phyloP scores from a whole-genome alignment of 441 rosid genomes.

The Flueggea neowawraea region DNA sequence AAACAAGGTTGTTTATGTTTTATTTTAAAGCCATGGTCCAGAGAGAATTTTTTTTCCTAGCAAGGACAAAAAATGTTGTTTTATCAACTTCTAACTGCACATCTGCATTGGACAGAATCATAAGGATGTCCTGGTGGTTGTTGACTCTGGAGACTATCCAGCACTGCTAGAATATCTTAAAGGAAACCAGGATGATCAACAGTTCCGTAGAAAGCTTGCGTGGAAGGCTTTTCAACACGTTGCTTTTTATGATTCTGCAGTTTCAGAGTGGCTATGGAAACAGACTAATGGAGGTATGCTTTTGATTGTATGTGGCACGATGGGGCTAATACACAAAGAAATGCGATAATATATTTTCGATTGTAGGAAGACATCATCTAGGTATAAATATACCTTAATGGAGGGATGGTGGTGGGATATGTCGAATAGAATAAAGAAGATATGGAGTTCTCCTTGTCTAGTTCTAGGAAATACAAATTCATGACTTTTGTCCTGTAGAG shows the following conservation, averaged over 20 bases:
- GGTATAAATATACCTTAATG: too few relatives aligned
- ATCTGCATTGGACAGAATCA: constrained; percentile 59
- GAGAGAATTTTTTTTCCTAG: too few relatives aligned
- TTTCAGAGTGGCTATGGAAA: constrained; percentile 96
- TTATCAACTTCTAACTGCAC: neutral
- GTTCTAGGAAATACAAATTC: neutral
- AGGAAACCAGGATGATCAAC: constrained; percentile 59
- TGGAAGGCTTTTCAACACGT: constrained; percentile 91
- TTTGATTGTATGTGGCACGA: too few relatives aligned
- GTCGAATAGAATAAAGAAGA: neutral
- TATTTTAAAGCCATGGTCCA: neutral
- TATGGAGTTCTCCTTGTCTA: neutral
- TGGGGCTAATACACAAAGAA: too few relatives aligned
- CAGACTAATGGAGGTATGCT: constrained; percentile 63
- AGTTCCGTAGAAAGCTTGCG: constrained; percentile 75
- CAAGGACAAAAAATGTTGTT: neutral
- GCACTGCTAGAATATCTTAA: constrained; percentile 65
- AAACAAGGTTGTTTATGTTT: neutral
- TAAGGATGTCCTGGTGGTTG: constrained; percentile 85
- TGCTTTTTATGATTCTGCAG: constrained; percentile 90
- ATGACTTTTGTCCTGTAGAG: neutral
- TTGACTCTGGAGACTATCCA: constrained; percentile 76
- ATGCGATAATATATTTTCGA: neutral
- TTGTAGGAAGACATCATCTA: neutral
- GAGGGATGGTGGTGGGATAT: neutral